Evolutionary conservation across 495 filamentous ascomycete species (phyloP), one percentile per base, ranked within the genome.

Genomic region (Lepidopterella palustris): DNA sequence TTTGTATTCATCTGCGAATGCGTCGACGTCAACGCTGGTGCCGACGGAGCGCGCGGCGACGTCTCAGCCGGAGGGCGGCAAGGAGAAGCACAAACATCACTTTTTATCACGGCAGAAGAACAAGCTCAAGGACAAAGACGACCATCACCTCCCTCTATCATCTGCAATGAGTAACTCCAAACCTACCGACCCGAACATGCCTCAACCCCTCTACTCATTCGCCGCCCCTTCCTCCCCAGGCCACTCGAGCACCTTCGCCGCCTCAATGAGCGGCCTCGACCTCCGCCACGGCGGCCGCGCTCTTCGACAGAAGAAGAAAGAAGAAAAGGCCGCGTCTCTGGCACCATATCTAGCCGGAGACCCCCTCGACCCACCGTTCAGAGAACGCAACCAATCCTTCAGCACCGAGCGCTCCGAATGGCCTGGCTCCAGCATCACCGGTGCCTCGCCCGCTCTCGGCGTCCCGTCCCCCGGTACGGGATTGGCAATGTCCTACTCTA

Each of bases 81-180:
- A 84, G 69, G 72, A 78, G 53, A 85, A 86, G 68, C 83, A 87
- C 64, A 85, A 83, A 61, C 85, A 86, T 63, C 87, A 97, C 67
- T 97, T 97, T 69, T 69, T 97, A 53, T 91, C 89, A 2, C 80
- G 93, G 47, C 89, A 95, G 74, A 96, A 96, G 72, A 81, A 97
- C 70, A 97, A 95, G 71, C 74, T 92, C 21, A 92, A 87, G 66
- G 87, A 87, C 54, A 85, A 83, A 59, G 81, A 85, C 53, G 90
- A 95, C 53, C 87, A 92, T 55, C 84, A 92, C 32, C 80, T 90
- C 1, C 82, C 84, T 2, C 80, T 97, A 0, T 96, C 91, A 0
- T 97, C 93, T 2, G 90, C 91, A 20, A 85, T 84, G 26, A 93
- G 88, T 68, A 97, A 96, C 70, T 96, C 91, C 4, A 84, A 82